Conservation (phyloP, 129 eudicot species). For the Heracleum sosnowskyi region DNA sequence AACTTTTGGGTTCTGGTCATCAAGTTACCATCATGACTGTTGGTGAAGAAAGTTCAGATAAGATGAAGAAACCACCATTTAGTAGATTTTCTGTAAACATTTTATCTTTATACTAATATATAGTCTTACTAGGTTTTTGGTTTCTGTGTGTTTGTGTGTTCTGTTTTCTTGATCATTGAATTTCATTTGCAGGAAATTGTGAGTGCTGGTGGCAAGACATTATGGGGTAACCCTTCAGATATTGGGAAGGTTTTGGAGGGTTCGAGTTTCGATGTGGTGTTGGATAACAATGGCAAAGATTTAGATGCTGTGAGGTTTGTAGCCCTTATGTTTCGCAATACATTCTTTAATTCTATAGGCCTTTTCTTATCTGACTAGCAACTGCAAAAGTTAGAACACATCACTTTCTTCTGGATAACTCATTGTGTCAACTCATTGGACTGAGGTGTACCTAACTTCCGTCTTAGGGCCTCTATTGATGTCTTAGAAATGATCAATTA, state of each 20-base stretch:
- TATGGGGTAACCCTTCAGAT: constrained; percentile 86
- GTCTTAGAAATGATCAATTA: no score
- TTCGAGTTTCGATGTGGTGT: constrained; percentile 68
- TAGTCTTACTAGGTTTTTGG: not conserved
- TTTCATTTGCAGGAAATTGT: constrained; percentile 89
- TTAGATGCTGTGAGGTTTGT: constrained; percentile 81
- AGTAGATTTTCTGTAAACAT: constrained; percentile 61
- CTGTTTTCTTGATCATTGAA: no score
- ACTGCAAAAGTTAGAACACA: not conserved
- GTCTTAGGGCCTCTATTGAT: no score
- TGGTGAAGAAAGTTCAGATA: constrained; percentile 84
- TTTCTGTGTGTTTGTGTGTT: no score
- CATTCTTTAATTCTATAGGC: not conserved
- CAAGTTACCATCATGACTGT: constrained; percentile 77
- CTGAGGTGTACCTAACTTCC: no score
- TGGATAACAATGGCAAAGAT: constrained; percentile 99
- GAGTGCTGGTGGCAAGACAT: constrained; percentile 82
- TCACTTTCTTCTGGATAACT: no score
- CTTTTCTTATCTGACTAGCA: not conserved
- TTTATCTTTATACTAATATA: not conserved
- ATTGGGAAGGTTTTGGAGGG: constrained; percentile 79
- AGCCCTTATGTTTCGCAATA: no score
- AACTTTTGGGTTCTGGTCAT: constrained; percentile 76
- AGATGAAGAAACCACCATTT: constrained; percentile 99
- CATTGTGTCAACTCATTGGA: no score